Evolutionary conservation across 768 basidiomycete genomes (phyloP).

Genomic region (Pleurotus platypus): DNA sequence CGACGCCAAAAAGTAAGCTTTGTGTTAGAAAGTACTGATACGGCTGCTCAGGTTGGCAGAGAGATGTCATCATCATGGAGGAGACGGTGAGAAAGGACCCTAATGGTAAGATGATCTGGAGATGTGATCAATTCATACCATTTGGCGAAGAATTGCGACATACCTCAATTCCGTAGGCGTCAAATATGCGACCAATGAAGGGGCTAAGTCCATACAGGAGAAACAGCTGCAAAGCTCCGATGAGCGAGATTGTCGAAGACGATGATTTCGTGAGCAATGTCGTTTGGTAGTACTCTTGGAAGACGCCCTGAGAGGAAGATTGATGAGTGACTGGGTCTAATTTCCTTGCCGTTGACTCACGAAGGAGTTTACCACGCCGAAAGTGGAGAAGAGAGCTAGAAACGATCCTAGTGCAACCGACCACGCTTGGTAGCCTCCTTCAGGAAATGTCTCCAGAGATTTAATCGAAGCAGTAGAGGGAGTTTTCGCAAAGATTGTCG

Average conservation of each 20-base stretch:
- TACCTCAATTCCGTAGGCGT: conserved; percentile 21
- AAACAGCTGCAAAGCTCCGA: conserved; percentile 22
- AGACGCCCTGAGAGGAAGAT: conserved; percentile 17
- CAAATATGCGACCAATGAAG: conserved; percentile 19
- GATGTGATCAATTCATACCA: background rate
- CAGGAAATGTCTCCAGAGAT: conserved; percentile 3
- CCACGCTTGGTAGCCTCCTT: conserved; percentile 11
- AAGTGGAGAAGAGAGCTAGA: conserved; percentile 10
- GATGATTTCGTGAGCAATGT: conserved; percentile 18
- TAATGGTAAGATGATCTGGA: conserved; percentile 6
- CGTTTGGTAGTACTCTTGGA: conserved; percentile 21
- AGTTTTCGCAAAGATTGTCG: no score
- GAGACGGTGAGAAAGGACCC: conserved; percentile 8
- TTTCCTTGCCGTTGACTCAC: background rate
- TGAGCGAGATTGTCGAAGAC: conserved; percentile 21
- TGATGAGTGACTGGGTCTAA: background rate
- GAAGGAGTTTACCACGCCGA: conserved; percentile 10
- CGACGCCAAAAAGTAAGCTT: conserved; percentile 10
- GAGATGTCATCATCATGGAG: conserved; percentile 10
- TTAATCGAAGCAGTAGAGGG: no score
- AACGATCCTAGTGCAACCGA: conserved; percentile 7
- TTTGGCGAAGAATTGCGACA: background rate
- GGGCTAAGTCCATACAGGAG: conserved; percentile 20
- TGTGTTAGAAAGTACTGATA: conserved; percentile 12
- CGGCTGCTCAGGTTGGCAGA: conserved; percentile 9